These are phyloP conservation scores for Oropetium thomaeum DNA, from an alignment of 176 grass and related monocot genomes.

Conservation along the genomic window DNA sequence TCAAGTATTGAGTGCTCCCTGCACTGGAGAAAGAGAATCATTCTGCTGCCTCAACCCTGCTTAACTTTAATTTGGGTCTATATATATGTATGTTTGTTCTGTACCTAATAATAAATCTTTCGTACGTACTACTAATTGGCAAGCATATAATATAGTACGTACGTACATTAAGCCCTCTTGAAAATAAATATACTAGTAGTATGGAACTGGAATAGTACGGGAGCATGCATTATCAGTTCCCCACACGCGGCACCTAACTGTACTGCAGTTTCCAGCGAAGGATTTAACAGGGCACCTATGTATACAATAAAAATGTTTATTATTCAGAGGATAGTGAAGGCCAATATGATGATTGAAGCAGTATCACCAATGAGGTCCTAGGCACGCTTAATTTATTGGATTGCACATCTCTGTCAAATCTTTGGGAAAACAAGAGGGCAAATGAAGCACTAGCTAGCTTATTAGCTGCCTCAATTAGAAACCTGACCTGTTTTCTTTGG, in stretches of 20 bases:
- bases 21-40: slow-evolving; percentile 51
- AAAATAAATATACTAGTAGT: not conserved
- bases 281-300: not conserved
- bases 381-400: slow-evolving; percentile 24
- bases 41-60: slow-evolving; percentile 28
- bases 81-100: not conserved
- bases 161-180: not conserved
- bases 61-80: slow-evolving; percentile 2
- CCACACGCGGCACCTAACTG: not conserved
- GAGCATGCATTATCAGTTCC: not conserved
- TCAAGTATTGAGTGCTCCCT: slow-evolving; percentile 42
- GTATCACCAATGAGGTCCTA: slow-evolving; percentile 5
- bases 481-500: not conserved
- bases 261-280: slow-evolving; percentile 5
- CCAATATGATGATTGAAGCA: not conserved
- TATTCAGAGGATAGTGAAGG: not conserved
- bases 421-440: not conserved
- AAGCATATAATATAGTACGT: not conserved
- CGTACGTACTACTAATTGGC: too few species aligned
- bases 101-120: not conserved
- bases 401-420: slow-evolving; percentile 36
- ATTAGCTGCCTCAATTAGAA: slow-evolving; percentile 6
- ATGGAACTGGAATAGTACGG: not conserved
- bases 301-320: not conserved
- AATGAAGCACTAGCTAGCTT: slow-evolving; percentile 22